Conservation (phyloP, 2,329 filamentous ascomycete genomes). For the Keithomyces neogunnii region DNA sequence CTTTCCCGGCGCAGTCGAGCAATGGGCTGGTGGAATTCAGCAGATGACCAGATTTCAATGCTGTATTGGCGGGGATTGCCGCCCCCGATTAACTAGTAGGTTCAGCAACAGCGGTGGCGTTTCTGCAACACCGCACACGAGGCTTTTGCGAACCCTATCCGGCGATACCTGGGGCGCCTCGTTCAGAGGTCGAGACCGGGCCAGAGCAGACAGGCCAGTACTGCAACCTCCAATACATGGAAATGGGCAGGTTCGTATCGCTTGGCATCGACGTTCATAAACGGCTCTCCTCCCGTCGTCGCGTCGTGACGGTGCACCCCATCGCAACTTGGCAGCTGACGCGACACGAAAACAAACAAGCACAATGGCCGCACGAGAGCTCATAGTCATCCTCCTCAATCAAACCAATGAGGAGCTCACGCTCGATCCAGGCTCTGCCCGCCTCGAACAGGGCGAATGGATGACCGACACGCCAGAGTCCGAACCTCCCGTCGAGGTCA, state of each 20-base stretch:
- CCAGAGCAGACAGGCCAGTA: not conserved
- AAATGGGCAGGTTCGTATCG: not conserved
- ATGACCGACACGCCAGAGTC: constrained; percentile 3
- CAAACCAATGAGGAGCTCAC: constrained; percentile 3
- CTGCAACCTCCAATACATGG: not conserved
- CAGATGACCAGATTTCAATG: no score
- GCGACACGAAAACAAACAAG: not conserved
- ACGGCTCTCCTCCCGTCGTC: not conserved
- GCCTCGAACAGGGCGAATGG: constrained; percentile 3
- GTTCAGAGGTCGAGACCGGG: not conserved
- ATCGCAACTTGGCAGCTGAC: not conserved
- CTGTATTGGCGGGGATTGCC: not conserved
- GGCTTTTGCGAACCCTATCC: not conserved
- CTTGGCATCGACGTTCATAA: not conserved
- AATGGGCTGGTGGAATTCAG: no score
- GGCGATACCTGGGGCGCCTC: not conserved
- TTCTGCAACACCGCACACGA: not conserved
- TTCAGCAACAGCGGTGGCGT: not conserved
- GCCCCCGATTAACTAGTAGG: no score
- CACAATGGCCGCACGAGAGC: constrained; percentile 1
- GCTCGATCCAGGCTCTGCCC: not conserved
- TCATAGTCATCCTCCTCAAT: constrained; percentile 3
- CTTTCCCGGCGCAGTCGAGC: no score
- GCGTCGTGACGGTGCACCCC: not conserved
- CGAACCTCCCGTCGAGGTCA: not conserved